phyloP scores from a whole-genome alignment of 2,329 filamentous ascomycete genomes.

The Epichloe sp. region DNA sequence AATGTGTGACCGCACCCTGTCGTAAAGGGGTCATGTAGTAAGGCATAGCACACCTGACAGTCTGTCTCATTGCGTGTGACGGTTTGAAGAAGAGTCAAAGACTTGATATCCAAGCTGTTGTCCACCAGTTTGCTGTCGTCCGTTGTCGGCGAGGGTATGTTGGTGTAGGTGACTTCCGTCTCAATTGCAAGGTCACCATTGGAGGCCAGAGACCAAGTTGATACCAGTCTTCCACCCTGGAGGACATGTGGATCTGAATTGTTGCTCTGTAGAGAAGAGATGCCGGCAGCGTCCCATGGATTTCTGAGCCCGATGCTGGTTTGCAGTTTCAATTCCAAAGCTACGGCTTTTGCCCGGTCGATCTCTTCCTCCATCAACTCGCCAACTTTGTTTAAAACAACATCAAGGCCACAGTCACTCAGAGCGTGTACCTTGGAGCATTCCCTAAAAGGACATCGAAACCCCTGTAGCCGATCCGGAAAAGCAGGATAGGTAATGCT shows the following conservation, averaged over 20 bases:
- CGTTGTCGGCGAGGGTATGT: constrained; percentile 10
- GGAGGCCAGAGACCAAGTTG: constrained; percentile 53
- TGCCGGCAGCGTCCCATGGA: constrained; percentile 26
- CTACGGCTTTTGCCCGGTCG: constrained; percentile 22
- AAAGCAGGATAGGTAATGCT: constrained; percentile 68
- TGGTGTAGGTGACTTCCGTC: constrained; percentile 39
- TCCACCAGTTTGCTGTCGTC: neutral
- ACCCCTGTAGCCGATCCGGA: constrained; percentile 52
- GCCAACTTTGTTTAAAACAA: constrained; percentile 61
- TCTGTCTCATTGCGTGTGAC: constrained; percentile 59
- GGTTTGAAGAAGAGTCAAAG: constrained; percentile 45
- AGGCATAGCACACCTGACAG: constrained; percentile 75
- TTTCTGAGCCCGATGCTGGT: constrained; percentile 26
- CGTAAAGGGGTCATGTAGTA: constrained; percentile 72
- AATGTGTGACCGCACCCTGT: constrained; percentile 84
- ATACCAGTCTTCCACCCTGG: constrained; percentile 45
- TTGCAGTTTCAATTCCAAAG: constrained; percentile 14
- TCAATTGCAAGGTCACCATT: constrained; percentile 44
- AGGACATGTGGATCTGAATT: constrained; percentile 23
- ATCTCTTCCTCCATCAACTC: constrained; percentile 45
- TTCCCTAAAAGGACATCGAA: constrained; percentile 57
- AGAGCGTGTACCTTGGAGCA: constrained; percentile 62
- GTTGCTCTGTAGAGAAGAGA: constrained; percentile 26
- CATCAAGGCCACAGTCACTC: constrained; percentile 65
- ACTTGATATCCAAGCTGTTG: neutral